Conservation (phyloP, 2,329 filamentous ascomycete genomes). For the Alternaria atra region DNA sequence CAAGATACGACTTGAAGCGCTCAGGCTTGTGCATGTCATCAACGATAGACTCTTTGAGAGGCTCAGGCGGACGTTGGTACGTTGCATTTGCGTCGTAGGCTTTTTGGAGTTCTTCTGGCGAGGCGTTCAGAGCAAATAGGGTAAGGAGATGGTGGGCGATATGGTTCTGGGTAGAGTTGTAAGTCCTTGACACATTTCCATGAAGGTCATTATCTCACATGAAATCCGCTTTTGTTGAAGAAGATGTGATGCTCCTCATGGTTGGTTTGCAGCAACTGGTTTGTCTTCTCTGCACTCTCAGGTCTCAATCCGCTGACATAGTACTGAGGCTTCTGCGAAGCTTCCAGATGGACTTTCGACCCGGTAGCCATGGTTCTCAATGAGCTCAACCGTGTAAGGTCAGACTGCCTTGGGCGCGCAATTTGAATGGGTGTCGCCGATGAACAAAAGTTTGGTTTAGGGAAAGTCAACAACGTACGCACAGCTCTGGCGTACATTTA, state of each 20-base stretch:
- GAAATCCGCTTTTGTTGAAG: conserved; percentile 78
- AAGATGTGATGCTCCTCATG: conserved; percentile 79
- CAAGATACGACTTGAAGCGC: conserved; percentile 68
- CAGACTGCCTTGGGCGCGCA: neutral
- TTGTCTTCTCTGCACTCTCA: conserved; percentile 69
- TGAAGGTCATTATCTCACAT: conserved; percentile 56
- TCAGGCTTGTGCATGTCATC: conserved; percentile 66
- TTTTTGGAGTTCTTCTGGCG: conserved; percentile 65
- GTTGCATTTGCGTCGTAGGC: conserved; percentile 71
- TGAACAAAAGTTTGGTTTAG: neutral
- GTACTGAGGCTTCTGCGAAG: conserved; percentile 57
- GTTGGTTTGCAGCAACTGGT: conserved; percentile 78
- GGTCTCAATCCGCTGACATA: conserved; percentile 58
- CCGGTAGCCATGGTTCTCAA: conserved; percentile 42
- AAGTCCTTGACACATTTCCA: neutral
- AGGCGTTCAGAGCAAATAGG: conserved; percentile 78
- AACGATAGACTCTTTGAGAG: conserved; percentile 61
- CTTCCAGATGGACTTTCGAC: conserved; percentile 54
- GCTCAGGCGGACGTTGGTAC: conserved; percentile 70
- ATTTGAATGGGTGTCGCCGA: neutral
- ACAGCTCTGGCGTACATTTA: conserved; percentile 1
- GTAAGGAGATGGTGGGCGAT: conserved; percentile 80
- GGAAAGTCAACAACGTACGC: neutral
- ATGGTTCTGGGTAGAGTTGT: conserved; percentile 64
- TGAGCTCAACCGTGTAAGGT: neutral